phyloP scores from a whole-genome alignment of 106 monocot genomes.

The Acorus calamus region DNA sequence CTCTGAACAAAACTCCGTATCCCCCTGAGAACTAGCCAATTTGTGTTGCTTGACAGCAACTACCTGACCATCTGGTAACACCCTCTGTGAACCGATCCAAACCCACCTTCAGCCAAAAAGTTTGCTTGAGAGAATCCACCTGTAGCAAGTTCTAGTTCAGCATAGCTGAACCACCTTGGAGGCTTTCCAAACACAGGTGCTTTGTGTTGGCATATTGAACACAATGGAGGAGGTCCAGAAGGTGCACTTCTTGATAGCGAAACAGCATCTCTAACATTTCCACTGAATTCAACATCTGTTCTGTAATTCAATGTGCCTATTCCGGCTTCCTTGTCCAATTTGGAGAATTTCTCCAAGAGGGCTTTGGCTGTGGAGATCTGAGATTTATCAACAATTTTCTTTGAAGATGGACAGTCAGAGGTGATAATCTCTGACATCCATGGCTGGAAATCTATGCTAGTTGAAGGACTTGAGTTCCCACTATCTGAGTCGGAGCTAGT shows the following conservation, averaged over 20 bases:
- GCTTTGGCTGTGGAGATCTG: constrained; percentile 11
- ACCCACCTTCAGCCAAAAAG: constrained; percentile 23
- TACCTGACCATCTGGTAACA: constrained; percentile 20
- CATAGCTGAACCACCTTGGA: constrained; percentile 22
- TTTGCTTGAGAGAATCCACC: constrained; percentile 23
- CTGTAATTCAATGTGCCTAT: neutral
- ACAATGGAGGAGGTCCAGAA: constrained; percentile 16
- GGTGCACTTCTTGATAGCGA: constrained; percentile 13
- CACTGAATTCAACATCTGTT: constrained; percentile 11
- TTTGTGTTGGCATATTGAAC: constrained; percentile 24
- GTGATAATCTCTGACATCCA: constrained; percentile 7
- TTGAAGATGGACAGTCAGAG: constrained; percentile 1
- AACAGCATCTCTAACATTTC: constrained; percentile 18
- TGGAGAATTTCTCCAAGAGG: constrained; percentile 11
- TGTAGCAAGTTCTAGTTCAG: constrained; percentile 20
- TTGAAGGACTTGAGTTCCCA: constrained; percentile 1
- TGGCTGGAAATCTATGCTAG: constrained; percentile 5
- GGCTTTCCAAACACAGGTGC: constrained; percentile 28
- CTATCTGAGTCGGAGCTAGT: constrained; percentile 19
- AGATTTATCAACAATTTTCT: constrained; percentile 1
- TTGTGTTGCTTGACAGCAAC: constrained; percentile 25
- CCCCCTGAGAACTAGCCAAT: constrained; percentile 21
- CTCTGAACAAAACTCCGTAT: constrained; percentile 22
- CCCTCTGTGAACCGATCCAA: constrained; percentile 18
- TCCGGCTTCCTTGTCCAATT: constrained; percentile 8